Conservation (phyloP, 257 asterid species). For the Ilex asprella region DNA sequence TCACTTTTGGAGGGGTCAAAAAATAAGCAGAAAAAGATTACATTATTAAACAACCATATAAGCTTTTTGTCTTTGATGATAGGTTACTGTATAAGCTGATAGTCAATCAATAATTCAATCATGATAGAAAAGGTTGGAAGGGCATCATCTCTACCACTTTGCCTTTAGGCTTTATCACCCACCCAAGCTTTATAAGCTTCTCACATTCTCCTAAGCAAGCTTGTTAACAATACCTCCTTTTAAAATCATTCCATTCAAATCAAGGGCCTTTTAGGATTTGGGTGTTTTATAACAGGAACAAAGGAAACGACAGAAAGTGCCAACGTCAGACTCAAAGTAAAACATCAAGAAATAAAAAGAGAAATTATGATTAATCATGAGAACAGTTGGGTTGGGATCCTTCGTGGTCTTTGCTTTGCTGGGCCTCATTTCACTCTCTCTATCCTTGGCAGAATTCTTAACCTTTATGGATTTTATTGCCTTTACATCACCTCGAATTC, state of each 20-base stretch:
- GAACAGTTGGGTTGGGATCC: background rate
- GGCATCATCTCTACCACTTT: slow-evolving; percentile 29
- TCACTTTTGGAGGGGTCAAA: too few relatives aligned
- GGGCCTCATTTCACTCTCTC: background rate
- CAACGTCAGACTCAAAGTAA: background rate
- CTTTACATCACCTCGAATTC: background rate
- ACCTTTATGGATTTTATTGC: background rate
- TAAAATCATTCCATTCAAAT: slow-evolving; percentile 25
- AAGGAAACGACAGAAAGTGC: slow-evolving; percentile 58
- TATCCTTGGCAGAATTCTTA: background rate
- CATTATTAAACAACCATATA: background rate
- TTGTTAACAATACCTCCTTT: slow-evolving; percentile 5
- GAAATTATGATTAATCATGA: background rate
- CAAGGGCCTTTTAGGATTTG: slow-evolving; percentile 40
- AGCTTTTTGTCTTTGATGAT: slow-evolving; percentile 13
- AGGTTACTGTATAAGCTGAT: background rate
- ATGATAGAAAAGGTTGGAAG: slow-evolving; percentile 30
- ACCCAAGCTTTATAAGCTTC: slow-evolving; percentile 25
- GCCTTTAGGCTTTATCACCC: slow-evolving; percentile 18
- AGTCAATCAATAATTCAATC: slow-evolving; percentile 24
- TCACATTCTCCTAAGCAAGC: slow-evolving; percentile 6
- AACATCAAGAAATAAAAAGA: background rate
- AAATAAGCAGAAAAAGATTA: background rate
- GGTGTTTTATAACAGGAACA: slow-evolving; percentile 60
- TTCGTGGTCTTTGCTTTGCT: background rate